Evolutionary conservation across 495 filamentous ascomycete species (phyloP), one percentile per base, ranked within the genome.

Genomic region (Tirmania nivea): DNA sequence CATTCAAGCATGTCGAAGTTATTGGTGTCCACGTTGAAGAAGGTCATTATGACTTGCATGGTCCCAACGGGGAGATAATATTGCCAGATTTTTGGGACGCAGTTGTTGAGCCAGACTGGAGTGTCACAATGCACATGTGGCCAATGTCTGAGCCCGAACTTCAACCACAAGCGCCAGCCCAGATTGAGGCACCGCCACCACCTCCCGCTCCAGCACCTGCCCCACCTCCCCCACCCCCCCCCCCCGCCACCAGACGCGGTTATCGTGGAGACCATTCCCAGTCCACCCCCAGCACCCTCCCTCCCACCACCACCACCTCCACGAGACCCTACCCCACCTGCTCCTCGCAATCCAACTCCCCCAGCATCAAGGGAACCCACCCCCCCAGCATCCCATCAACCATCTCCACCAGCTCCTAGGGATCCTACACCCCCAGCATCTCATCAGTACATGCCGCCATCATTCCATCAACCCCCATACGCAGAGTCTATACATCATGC

Each of bases 91-190:
- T 74, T 11, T 75, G 72, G 72, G 72, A 73, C 31, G 70, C 70
- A 20, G 66, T 73, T 39, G 64, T 74, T 17, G 70, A 74, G 55
- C 72, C 72, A 2, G 71, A 70, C 48, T 93, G 84, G 85, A 72
- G 75, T 39, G 81, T 95, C 60, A 87, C 80, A 3, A 94, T 94
- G 89, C 84, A 92, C 58, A 90, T 94, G 86, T 95, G 88, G 88
- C 87, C 89, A 6, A 82, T 94, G 72, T 77, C 62, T 1, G 48
- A 50, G 48, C 63, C 61, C 2, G 59, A 62, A 12, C 61, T 62
- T 4, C 10, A 12, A 12, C 56, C 58, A 20, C 61, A 61, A 35
- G 36, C 42, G 3, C 55, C 58, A 5, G 14, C 12, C 14, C 14
- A 14, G 14, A 45, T 45, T 19, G 16, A 31, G 48, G 48, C n/a